These are phyloP conservation scores for Nemania bipapillata DNA, from an alignment of 2,329 filamentous ascomycete genomes.

Conservation along the genomic window DNA sequence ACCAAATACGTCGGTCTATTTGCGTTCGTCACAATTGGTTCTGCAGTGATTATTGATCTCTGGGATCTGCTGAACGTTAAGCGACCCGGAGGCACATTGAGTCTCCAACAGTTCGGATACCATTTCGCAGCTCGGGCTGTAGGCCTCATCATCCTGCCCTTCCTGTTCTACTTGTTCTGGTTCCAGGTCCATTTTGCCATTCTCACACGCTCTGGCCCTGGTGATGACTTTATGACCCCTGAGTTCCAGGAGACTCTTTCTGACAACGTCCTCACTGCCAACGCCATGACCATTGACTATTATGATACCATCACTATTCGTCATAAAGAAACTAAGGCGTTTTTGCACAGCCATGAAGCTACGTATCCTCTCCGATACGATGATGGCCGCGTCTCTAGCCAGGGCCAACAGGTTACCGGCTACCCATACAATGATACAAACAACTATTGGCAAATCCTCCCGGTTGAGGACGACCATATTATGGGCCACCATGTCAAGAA, in stretches of 20 bases:
- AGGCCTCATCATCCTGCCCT: conserved; percentile 87
- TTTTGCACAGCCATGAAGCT: conserved; percentile 91
- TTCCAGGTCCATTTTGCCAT: conserved; percentile 99
- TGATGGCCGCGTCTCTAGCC: conserved; percentile 94
- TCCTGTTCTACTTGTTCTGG: conserved; percentile 99
- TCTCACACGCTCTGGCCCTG: conserved; percentile 85
- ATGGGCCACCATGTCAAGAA: conserved; percentile 76
- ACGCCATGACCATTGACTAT: conserved; percentile 87
- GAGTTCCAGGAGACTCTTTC: conserved; percentile 97
- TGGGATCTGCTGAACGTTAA: conserved; percentile 95
- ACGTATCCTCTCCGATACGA: conserved; percentile 94
- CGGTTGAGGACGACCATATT: conserved; percentile 68
- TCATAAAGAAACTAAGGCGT: conserved; percentile 98
- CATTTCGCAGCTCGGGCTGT: conserved; percentile 90
- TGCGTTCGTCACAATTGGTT: conserved; percentile 96
- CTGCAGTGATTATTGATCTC: conserved; percentile 90
- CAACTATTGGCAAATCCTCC: conserved; percentile 96
- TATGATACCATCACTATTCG: conserved; percentile 86
- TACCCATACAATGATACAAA: conserved; percentile 99
- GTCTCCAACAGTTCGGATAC: conserved; percentile 81
- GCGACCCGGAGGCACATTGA: conserved; percentile 82
- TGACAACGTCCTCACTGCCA: conserved; percentile 91
- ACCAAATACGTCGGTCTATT: conserved; percentile 98
- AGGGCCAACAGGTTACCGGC: conserved; percentile 96
- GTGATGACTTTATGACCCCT: conserved; percentile 98